Base-by-base conservation (phyloP, 2,329 filamentous ascomycete genomes). In the Esteya vermicola region DNA sequence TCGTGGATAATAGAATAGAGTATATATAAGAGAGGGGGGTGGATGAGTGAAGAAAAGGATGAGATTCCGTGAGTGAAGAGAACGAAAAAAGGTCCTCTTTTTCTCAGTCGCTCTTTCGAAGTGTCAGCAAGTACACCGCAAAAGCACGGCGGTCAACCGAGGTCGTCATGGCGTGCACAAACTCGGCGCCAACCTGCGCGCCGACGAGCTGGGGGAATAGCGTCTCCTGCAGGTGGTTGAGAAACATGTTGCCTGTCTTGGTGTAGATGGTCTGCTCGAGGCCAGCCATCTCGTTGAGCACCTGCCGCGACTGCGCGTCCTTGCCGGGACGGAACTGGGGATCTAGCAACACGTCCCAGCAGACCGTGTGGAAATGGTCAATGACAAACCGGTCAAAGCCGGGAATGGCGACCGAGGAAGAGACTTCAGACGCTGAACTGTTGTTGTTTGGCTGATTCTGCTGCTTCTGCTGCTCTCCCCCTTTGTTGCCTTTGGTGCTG, bases 361-460 rank as follows among this genome's bases (percentile, higher is more conserved):
- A 88, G 8, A 93, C 70, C 0, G 83, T 74, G 43, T 93, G 89
- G 63, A 98, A 94, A 19, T 82, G 75, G 33, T 83, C 76, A 43
- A 96, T 82, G 60, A 94, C 81, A 60, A 94, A 96, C 42, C 75
- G 72, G 50, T 94, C 86, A 55, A 98, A 98, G 7, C 91, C 89
- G 3, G 88, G 84, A 22, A 98, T 77, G 16, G 60, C 62, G 10
- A 76, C 75, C 10, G 61, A 56, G 4, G 75, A 43, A 5, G 64
- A 2, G 67, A 65, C 4, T 9, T 38, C 45, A 6, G 45, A 6
- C 30, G 26, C 13, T 18, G 32, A 10, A 34, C 27, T 22, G 30
- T n/a, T 26, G 13, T 22, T 30, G 28, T 28, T 26, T 21, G 16
- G 21, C 32, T 18, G 33, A 18, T 23, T n/a, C 26, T 13, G 41